Base-by-base conservation (phyloP, 1,139 yeast genomes). In the Suhomyces anneliseae region DNA sequence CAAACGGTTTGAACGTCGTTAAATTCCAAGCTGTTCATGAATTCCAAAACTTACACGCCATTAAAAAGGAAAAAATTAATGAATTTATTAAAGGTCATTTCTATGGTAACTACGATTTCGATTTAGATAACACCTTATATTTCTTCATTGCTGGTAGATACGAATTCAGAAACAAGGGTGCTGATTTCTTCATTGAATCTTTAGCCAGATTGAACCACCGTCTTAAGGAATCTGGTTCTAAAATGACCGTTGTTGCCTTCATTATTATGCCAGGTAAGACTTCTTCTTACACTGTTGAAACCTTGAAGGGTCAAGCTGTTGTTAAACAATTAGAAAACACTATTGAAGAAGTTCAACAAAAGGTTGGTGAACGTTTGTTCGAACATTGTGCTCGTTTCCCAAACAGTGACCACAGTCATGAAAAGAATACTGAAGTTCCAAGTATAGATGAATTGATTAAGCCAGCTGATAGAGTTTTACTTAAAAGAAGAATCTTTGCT, bases 21-120 rank as follows among this genome's bases (percentile, higher is more conserved):
- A 93, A 93, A 72, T 93, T 93, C 70, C 95, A 89, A 61, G 98
- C 98, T 2, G 96, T 92, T 56, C 99, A 93, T 68, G 99, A 93
- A 71, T 93, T 93, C 74, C 99, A 93, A 71, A 93, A 93, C 69
- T 76, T 93, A 68, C 99, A 93, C 70, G 97, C 97, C 26, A 71
- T 85, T 55, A 86, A 87, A 66, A 93, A 93, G 76, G 96, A 85
- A 47, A 90, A 90, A 66, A 92, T 93, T 64, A 87, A 90, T 61
- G 98, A 93, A 62, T 93, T 93, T 65, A 87, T 93, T 52, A 85
- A 95, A 58, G 99, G 99, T 54, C 99, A 93, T 67, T 93, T 93
- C 72, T 93, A 92, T 68, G 99, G 99, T 47, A 90, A 92, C 68
- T 86, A 90, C 64, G 97, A 93, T 70, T 93, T 93, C 66, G 96